Percentiles rank a stretch among this genome's conserved stretches.
phyloP scores from a whole-genome alignment of 1,284 basidiomycete species.

The Blastosporella zonata region DNA sequence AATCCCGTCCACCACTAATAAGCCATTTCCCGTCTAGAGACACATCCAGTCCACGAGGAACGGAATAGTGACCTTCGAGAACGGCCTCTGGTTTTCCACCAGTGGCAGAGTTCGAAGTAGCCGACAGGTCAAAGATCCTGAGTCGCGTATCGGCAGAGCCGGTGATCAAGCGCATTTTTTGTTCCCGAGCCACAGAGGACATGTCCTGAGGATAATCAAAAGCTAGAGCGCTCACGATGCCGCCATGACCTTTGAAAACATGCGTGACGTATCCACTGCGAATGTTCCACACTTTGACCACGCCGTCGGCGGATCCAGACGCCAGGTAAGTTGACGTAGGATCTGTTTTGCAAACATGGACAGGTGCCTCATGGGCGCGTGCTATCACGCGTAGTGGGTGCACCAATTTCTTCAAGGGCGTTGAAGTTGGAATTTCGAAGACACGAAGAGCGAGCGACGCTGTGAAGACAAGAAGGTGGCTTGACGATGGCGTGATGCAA shows the following conservation, averaged over 20 bases:
- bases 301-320: constrained; percentile 93
- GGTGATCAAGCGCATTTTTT: constrained; percentile 80
- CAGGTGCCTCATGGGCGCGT: constrained; percentile 88
- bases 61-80: constrained; percentile 89
- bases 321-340: constrained; percentile 91
- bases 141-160: constrained; percentile 88
- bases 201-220: constrained; percentile 73
- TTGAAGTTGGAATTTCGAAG: constrained; percentile 56
- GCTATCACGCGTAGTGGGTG: constrained; percentile 72
- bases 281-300: constrained; percentile 97
- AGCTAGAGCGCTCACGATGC: constrained; percentile 86
- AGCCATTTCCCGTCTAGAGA: constrained; percentile 85
- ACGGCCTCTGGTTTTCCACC: constrained; percentile 71
- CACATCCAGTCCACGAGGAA: constrained; percentile 84
- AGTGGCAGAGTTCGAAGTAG: constrained; percentile 40
- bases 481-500: constrained; percentile 63
- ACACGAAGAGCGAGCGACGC: constrained; percentile 66
- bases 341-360: constrained; percentile 84
- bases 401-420: constrained; percentile 45
- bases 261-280: constrained; percentile 89
- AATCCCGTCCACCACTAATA: constrained; percentile 86
- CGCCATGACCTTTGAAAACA: constrained; percentile 94
- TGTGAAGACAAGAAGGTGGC: constrained; percentile 66
- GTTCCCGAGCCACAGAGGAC: constrained; percentile 44
- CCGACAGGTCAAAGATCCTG: constrained; percentile 85